Conservation (phyloP, 495 filamentous ascomycete species). For the Mytilinidion resinicola region DNA sequence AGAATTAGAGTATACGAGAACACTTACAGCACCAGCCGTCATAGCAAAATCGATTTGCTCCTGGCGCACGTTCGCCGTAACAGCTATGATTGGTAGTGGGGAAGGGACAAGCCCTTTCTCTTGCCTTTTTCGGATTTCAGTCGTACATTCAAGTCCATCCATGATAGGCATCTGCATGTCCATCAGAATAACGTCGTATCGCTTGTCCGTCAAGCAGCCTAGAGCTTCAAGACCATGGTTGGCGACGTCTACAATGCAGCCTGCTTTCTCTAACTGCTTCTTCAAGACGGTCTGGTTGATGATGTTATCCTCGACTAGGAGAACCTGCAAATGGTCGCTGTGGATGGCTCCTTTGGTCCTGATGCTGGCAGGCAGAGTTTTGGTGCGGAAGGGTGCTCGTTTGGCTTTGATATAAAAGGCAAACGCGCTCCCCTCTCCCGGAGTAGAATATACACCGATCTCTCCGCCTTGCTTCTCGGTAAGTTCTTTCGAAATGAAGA, state of each 20-base stretch:
- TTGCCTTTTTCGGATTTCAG: slow-evolving; percentile 59
- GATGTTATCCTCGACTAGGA: slow-evolving; percentile 41
- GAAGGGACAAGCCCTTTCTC: slow-evolving; percentile 35
- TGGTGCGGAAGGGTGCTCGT: slow-evolving; percentile 34
- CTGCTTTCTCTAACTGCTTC: slow-evolving; percentile 55
- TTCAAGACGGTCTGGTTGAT: slow-evolving; percentile 66
- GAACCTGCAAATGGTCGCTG: slow-evolving; percentile 8
- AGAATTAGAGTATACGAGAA: neutral
- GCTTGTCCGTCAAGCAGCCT: slow-evolving; percentile 40
- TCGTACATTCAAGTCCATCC: slow-evolving; percentile 65
- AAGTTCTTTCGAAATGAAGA: slow-evolving; percentile 73
- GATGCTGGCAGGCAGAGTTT: neutral
- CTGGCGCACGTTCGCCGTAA: slow-evolving; percentile 65
- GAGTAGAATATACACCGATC: slow-evolving; percentile 66
- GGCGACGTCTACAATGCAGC: slow-evolving; percentile 60
- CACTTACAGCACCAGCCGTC: slow-evolving; percentile 59
- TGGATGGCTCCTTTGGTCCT: neutral
- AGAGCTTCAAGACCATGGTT: slow-evolving; percentile 68
- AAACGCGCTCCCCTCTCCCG: slow-evolving; percentile 70
- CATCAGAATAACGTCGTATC: slow-evolving; percentile 64
- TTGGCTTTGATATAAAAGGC: slow-evolving; percentile 72
- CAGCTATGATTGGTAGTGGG: slow-evolving; percentile 61
- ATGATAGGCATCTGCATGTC: slow-evolving; percentile 83
- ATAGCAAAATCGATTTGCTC: slow-evolving; percentile 62
- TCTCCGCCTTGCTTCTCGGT: slow-evolving; percentile 79